Evolutionary conservation across 2,329 filamentous ascomycete species (phyloP).

Genomic region (Microsporum ferrugineum): DNA sequence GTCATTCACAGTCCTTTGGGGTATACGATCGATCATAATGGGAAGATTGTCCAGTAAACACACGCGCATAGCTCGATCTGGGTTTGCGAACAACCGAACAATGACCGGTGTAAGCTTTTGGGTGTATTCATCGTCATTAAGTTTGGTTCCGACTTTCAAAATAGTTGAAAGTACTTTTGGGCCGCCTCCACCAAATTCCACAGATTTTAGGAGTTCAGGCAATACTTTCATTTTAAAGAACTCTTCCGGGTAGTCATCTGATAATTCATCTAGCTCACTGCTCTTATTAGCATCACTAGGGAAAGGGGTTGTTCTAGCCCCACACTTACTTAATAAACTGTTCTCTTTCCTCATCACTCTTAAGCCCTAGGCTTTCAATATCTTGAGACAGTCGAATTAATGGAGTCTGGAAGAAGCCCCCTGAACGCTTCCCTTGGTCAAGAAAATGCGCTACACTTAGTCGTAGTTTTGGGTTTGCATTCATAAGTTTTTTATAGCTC

Average conservation of each 20-base stretch:
- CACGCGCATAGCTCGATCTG: constrained; percentile 82
- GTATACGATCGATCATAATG: constrained; percentile 78
- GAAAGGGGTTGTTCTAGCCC: not conserved
- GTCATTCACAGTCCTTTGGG: constrained; percentile 83
- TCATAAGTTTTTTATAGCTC: constrained; percentile 80
- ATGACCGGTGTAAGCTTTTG: constrained; percentile 72
- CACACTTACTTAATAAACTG: constrained; percentile 59
- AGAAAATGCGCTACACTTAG: constrained; percentile 76
- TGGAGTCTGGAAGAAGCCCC: constrained; percentile 85
- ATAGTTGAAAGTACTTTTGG: constrained; percentile 81
- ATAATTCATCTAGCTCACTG: constrained; percentile 67
- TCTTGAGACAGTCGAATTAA: constrained; percentile 86
- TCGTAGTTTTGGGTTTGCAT: constrained; percentile 78
- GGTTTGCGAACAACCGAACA: constrained; percentile 76
- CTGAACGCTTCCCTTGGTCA: constrained; percentile 70
- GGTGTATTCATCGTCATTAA: constrained; percentile 84
- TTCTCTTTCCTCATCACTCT: constrained; percentile 71
- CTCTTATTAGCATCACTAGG: constrained; percentile 5
- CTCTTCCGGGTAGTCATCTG: constrained; percentile 91
- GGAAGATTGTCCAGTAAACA: constrained; percentile 82
- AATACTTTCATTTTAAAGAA: constrained; percentile 97
- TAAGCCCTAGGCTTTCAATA: constrained; percentile 84
- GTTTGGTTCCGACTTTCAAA: constrained; percentile 79
- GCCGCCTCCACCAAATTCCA: constrained; percentile 95
- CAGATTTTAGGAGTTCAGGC: constrained; percentile 90